phyloP scores from a whole-genome alignment of 495 filamentous ascomycete genomes.

The Cercophora newfieldiana region DNA sequence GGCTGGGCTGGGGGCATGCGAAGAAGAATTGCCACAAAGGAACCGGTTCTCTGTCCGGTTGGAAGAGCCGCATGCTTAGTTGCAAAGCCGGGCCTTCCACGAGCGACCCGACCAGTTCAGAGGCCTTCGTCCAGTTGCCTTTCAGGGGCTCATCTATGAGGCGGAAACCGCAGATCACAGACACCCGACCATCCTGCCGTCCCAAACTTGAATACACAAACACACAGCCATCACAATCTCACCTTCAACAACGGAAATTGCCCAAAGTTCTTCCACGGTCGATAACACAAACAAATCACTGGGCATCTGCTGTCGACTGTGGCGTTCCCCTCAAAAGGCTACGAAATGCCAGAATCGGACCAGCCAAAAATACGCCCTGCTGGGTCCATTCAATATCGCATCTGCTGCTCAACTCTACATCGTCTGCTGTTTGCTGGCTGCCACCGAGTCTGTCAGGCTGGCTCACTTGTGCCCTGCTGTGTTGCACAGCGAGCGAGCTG shows the following conservation, averaged over 20 bases:
- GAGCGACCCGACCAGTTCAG: not conserved
- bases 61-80: not conserved
- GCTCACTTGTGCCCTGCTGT: not conserved
- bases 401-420: slow-evolving; percentile 1
- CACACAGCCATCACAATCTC: not conserved
- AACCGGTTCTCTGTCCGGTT: not conserved
- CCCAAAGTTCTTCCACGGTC: not conserved
- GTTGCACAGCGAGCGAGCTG: not conserved
- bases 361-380: not conserved
- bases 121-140: not conserved
- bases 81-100: not conserved
- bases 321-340: not conserved
- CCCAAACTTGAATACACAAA: not conserved
- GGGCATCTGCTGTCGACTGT: not conserved
- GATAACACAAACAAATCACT: not conserved
- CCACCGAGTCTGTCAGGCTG: not conserved
- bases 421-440: not conserved
- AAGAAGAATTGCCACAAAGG: not conserved
- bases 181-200: not conserved
- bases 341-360: not conserved
- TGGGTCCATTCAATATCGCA: not conserved
- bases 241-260: not conserved
- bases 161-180: not conserved
- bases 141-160: not conserved
- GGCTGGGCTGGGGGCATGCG: not conserved